These are phyloP conservation scores for Boletales sp. DNA, from an alignment of 768 basidiomycete genomes.

Conservation along the genomic window DNA sequence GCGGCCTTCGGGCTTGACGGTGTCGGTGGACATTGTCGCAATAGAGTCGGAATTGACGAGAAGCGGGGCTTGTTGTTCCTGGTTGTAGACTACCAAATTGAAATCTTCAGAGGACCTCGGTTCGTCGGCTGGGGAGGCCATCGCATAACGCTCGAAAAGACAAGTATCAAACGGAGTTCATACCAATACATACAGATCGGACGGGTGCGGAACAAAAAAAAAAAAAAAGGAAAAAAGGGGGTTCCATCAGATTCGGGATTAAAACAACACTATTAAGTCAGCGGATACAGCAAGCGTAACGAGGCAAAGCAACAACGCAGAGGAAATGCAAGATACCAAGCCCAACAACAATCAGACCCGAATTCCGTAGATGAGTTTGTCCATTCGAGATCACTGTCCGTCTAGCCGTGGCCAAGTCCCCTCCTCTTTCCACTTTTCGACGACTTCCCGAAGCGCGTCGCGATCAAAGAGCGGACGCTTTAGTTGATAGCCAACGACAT, in stretches of 20 bases:
- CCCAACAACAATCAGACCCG: constrained; percentile 14
- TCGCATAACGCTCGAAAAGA: too few species aligned
- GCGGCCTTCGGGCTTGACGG: constrained; percentile 35
- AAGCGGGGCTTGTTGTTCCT: constrained; percentile 18
- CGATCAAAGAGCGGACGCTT: constrained; percentile 59
- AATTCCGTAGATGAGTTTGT: constrained; percentile 8
- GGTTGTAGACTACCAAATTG: too few species aligned
- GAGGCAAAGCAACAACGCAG: constrained; percentile 6
- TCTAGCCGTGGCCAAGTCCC: constrained; percentile 36
- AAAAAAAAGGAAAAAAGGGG: too few species aligned
- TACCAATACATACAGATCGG: too few species aligned
- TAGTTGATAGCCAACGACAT: constrained; percentile 65
- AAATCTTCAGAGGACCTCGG: too few species aligned
- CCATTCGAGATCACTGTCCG: constrained; percentile 4
- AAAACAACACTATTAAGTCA: constrained; percentile 24
- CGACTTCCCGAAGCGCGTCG: constrained; percentile 60
- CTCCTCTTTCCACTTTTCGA: constrained; percentile 80
- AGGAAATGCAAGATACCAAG: constrained; percentile 13
- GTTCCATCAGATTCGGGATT: constrained; percentile 1
- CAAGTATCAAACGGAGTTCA: too few species aligned
- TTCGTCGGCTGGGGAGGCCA: too few species aligned
- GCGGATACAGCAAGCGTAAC: constrained; percentile 22
- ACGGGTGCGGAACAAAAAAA: too few species aligned
- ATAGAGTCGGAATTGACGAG: neutral
- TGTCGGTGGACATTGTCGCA: constrained; percentile 22